Evolutionary conservation across 1,139 yeast genomes (phyloP).

Genomic region (Scheffersomyces parashehatae): DNA sequence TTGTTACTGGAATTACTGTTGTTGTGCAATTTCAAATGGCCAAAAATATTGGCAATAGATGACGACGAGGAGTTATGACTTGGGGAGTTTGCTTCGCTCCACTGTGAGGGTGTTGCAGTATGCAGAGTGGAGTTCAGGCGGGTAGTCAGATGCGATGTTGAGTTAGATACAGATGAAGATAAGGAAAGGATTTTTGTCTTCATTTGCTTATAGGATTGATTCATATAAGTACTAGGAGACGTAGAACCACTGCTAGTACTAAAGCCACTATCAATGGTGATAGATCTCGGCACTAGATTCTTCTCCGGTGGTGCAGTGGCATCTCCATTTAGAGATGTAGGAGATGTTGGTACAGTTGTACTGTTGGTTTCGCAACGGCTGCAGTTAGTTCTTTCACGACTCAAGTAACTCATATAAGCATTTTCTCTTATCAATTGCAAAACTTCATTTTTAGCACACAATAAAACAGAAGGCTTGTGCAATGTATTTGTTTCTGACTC

Average conservation of each 20-base stretch:
- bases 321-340: no score
- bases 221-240: not conserved
- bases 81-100: not conserved
- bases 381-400: slow-evolving; percentile 1
- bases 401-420: slow-evolving; percentile 25
- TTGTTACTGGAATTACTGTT: not conserved
- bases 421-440: slow-evolving; percentile 47
- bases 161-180: slow-evolving; percentile 3
- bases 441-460: slow-evolving; percentile 45
- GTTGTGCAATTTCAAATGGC: slow-evolving; percentile 24
- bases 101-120: no score
- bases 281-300: no score
- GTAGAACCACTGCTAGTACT: not conserved
- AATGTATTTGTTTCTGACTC: slow-evolving; percentile 21
- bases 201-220: not conserved
- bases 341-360: no score
- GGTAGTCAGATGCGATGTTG: not conserved
- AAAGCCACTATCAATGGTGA: no score
- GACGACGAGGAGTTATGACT: slow-evolving; percentile 16
- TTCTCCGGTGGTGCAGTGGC: no score
- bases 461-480: slow-evolving; percentile 43
- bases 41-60: slow-evolving; percentile 28
- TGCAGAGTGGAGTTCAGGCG: not conserved
- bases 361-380: no score
- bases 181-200: slow-evolving; percentile 1